Evolutionary conservation across 1,284 basidiomycete genomes (phyloP).

Genomic region (Sanghuangporus weigelae): DNA sequence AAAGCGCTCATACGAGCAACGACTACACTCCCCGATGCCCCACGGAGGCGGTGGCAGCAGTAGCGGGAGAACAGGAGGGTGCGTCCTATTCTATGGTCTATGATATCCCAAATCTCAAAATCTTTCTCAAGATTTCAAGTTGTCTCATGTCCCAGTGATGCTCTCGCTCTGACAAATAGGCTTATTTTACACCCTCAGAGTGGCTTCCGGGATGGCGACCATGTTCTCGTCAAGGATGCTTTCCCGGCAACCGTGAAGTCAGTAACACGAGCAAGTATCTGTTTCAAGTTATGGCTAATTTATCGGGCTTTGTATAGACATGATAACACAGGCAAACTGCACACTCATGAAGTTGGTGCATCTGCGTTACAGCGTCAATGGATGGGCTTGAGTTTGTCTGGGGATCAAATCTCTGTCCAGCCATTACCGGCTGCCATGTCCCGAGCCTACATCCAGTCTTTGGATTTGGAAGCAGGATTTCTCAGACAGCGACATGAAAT

Average conservation of each 20-base stretch:
- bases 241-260: constrained; percentile 73
- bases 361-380: constrained; percentile 76
- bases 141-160: constrained; percentile 49
- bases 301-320: constrained; percentile 40
- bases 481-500: constrained; percentile 57
- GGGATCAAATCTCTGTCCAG: constrained; percentile 72
- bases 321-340: constrained; percentile 68
- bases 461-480: constrained; percentile 81
- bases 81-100: neutral
- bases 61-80: constrained; percentile 8
- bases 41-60: constrained; percentile 29
- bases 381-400: constrained; percentile 76
- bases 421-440: constrained; percentile 53
- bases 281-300: neutral
- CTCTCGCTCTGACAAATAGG: constrained; percentile 78
- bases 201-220: constrained; percentile 70
- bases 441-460: constrained; percentile 66
- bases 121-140: constrained; percentile 47
- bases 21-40: constrained; percentile 30
- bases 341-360: constrained; percentile 59
- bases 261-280: constrained; percentile 23
- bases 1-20: constrained; percentile 44
- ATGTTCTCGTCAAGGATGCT: constrained; percentile 67
- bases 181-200: constrained; percentile 65
- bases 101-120: neutral